phyloP scores from a whole-genome alignment of 176 grass and related monocot species.

The Juncus effusus region DNA sequence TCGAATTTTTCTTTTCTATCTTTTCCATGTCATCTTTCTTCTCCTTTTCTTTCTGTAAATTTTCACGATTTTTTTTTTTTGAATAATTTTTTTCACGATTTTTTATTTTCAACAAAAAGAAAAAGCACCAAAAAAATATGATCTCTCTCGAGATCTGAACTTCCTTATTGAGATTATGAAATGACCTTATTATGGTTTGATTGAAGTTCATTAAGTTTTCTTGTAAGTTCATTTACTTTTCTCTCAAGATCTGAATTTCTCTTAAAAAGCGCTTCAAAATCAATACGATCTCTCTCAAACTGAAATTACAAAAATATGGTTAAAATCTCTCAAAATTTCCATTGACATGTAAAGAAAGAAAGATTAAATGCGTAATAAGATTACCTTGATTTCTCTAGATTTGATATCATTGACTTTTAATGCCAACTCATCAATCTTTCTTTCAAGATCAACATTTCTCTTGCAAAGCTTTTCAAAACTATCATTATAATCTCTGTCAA shows the following conservation, averaged over 20 bases:
- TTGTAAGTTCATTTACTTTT: slow-evolving; percentile 29
- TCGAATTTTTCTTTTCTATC: slow-evolving; percentile 16
- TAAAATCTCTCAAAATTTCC: slow-evolving; percentile 4
- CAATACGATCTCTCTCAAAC: slow-evolving; percentile 9
- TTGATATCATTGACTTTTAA: slow-evolving; percentile 16
- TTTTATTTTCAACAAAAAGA: neutral
- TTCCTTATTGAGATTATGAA: neutral
- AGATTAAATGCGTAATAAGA: neutral
- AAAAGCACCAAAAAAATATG: neutral
- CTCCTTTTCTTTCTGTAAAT: slow-evolving; percentile 30
- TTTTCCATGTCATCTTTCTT: slow-evolving; percentile 21
- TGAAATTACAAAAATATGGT: slow-evolving; percentile 17
- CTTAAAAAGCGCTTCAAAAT: slow-evolving; percentile 18
- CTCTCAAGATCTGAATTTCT: slow-evolving; percentile 30
- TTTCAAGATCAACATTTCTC: slow-evolving; percentile 26
- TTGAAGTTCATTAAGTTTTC: slow-evolving; percentile 24
- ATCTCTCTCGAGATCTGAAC: neutral
- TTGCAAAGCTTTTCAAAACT: slow-evolving; percentile 14
- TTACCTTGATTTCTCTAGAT: slow-evolving; percentile 28
- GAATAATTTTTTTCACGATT: slow-evolving; percentile 4
- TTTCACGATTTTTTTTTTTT: neutral
- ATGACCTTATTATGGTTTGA: slow-evolving; percentile 23
- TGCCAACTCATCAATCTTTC: slow-evolving; percentile 20
- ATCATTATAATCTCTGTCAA: slow-evolving; percentile 4
- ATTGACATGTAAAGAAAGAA: neutral